Evolutionary conservation across 1,284 basidiomycete species (phyloP).

Genomic region (Ceratobasidium sp.): DNA sequence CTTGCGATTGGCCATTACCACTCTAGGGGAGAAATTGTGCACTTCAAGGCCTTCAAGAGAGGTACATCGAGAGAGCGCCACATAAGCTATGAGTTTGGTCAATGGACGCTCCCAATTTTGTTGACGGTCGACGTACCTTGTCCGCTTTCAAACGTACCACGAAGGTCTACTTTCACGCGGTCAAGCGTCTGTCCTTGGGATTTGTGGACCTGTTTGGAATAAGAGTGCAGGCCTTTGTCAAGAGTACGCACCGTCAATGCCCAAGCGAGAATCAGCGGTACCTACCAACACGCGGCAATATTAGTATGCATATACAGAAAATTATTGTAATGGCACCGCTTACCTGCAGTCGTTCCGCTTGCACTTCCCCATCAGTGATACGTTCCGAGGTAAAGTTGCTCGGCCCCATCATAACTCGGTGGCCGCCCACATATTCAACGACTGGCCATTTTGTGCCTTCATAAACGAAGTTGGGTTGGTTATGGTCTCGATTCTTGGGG

Average conservation of each 20-base stretch:
- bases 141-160: conserved; percentile 81
- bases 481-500: not conserved
- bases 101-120: not conserved
- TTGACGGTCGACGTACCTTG: conserved; percentile 41
- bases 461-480: not conserved
- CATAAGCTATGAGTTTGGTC: conserved; percentile 50
- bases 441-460: conserved; percentile 44
- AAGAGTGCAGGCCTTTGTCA: not conserved
- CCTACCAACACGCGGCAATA: conserved; percentile 55
- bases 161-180: conserved; percentile 76
- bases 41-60: conserved; percentile 52
- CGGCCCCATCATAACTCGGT: conserved; percentile 38
- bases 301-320: not conserved
- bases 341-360: conserved; percentile 51
- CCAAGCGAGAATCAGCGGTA: conserved; percentile 83
- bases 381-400: conserved; percentile 49
- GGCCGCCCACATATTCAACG: conserved; percentile 44
- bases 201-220: conserved; percentile 78
- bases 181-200: conserved; percentile 86
- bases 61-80: conserved; percentile 54
- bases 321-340: not conserved
- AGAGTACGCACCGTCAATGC: conserved; percentile 55
- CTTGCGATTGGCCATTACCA: conserved; percentile 18
- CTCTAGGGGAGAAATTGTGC: conserved; percentile 50
- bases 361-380: conserved; percentile 49